Base-by-base conservation (phyloP, 768 basidiomycete species). In the Leccinum sublutescens region DNA sequence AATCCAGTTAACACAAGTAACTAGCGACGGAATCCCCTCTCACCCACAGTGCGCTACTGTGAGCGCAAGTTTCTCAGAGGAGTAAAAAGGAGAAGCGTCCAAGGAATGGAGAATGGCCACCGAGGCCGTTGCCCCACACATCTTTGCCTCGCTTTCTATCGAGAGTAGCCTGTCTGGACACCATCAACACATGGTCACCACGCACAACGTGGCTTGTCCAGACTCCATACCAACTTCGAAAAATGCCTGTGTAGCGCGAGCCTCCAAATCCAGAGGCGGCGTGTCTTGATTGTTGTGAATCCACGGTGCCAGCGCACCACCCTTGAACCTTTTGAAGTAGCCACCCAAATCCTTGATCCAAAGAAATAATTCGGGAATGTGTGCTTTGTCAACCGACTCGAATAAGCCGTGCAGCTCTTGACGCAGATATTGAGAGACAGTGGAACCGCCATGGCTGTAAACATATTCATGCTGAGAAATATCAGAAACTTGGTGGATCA, bases 1-100 rank as follows among this genome's bases (percentile, higher is more conserved):
- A 21, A 34, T 6, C 60, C 56, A 23, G 64, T 67, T 38, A 66
- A 51, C 55, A 45, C 48, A 23, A 53, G 52, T 53, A 50, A 38
- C 50, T 21, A n/a, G 55, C 27, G 21, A 29, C 29, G 49, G 15
- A 40, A 11, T 29, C 43, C 82, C 60, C 62, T 54, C 70, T 60
- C 45, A 93, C 94, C 95, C 96, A 66, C 91, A 89, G 73, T 99
- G 97, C 12, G 93, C 95, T 29, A 98, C 86, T 2, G 93, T 96
- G 56, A 98, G 76, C 3, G 87, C 84, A 19, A 98, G 71, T 62
- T 77, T 82, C 56, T 87, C 69, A 1, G 96, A 85, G 14, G 87
- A 80, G 72, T 93, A 98, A 76, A 94, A 98, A 0, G 95, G 90
- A 5, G 83, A 79, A 8, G 84, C 78, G 71, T 98, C 96, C 15